A percentile compares a stretch with the other conserved stretches of the same genome.
Conservation (phyloP, 1,139 yeast genomes). For the Suhomyces terraborum region DNA sequence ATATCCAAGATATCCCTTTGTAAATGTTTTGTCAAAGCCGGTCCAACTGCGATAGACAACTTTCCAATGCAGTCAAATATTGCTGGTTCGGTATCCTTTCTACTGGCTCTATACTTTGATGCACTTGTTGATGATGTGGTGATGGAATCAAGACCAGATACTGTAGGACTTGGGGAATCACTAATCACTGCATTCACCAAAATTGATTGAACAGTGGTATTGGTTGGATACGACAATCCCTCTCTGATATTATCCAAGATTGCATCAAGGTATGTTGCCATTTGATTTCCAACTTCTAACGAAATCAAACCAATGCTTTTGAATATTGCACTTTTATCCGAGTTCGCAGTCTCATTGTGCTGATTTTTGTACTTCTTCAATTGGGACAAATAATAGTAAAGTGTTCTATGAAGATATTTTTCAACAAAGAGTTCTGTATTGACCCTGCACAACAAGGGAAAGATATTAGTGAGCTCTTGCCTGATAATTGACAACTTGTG, state of each 20-base stretch:
- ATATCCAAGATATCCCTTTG: conserved; percentile 80
- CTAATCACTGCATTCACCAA: conserved; percentile 44
- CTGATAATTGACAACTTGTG: conserved; percentile 76
- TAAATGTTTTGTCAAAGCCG: conserved; percentile 88
- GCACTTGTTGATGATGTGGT: conserved; percentile 35
- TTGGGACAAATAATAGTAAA: conserved; percentile 76
- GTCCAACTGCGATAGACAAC: conserved; percentile 87
- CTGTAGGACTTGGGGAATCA: conserved; percentile 19
- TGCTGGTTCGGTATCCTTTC: conserved; percentile 81
- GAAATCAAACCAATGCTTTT: conserved; percentile 87
- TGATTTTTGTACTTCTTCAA: conserved; percentile 64
- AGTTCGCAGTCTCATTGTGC: conserved; percentile 41
- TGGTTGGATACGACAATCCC: conserved; percentile 58
- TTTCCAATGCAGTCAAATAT: conserved; percentile 88
- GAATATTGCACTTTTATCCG: conserved; percentile 76
- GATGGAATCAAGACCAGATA: conserved; percentile 26
- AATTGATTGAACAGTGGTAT: conserved; percentile 45
- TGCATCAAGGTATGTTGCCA: conserved; percentile 86
- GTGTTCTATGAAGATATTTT: conserved; percentile 76
- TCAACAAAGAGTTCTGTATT: conserved; percentile 78
- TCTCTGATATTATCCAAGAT: conserved; percentile 82
- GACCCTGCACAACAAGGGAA: conserved; percentile 81
- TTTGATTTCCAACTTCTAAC: conserved; percentile 79
- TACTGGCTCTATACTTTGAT: conserved; percentile 59
- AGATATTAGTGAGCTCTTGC: conserved; percentile 76